phyloP scores from a whole-genome alignment of 129 eudicot species.

The Centrapalus pauciflorus region DNA sequence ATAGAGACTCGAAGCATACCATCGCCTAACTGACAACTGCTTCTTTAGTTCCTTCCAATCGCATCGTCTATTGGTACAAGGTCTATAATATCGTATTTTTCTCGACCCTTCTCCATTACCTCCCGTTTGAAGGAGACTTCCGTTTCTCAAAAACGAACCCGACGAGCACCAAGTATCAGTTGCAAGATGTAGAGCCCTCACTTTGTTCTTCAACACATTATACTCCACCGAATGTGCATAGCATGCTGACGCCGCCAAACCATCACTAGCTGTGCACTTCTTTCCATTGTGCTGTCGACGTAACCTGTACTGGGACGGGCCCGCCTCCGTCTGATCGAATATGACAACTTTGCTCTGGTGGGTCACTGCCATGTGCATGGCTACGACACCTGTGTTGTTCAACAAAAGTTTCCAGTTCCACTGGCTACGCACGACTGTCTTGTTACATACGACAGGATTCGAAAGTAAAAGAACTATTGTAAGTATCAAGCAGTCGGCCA shows the following conservation, averaged over 20 bases:
- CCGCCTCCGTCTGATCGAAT: slow-evolving; percentile 49
- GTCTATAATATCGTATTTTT: slow-evolving; percentile 31
- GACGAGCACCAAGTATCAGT: slow-evolving; percentile 71
- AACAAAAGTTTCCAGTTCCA: slow-evolving; percentile 55
- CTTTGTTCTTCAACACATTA: slow-evolving; percentile 28
- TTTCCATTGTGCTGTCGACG: slow-evolving; percentile 24
- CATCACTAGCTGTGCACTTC: slow-evolving; percentile 18
- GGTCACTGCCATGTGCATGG: slow-evolving; percentile 74
- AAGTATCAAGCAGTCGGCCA: slow-evolving; percentile 14
- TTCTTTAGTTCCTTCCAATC: slow-evolving; percentile 47
- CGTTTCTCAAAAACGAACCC: slow-evolving; percentile 54
- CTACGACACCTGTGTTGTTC: slow-evolving; percentile 61
- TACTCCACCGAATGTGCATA: slow-evolving; percentile 74
- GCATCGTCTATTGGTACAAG: slow-evolving; percentile 44
- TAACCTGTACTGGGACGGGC: slow-evolving; percentile 41
- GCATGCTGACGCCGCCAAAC: slow-evolving; percentile 32
- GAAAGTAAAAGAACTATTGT: slow-evolving; percentile 23
- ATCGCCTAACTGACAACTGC: slow-evolving; percentile 29
- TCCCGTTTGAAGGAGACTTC: slow-evolving; percentile 53
- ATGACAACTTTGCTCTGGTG: slow-evolving; percentile 51
- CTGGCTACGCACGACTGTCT: not conserved
- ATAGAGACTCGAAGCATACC: slow-evolving; percentile 53
- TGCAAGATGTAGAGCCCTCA: slow-evolving; percentile 46
- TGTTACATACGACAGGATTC: slow-evolving; percentile 4
- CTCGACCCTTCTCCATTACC: slow-evolving; percentile 46